Evolutionary conservation across 331 rosid species (phyloP).

Genomic region (Malus hybrid): DNA sequence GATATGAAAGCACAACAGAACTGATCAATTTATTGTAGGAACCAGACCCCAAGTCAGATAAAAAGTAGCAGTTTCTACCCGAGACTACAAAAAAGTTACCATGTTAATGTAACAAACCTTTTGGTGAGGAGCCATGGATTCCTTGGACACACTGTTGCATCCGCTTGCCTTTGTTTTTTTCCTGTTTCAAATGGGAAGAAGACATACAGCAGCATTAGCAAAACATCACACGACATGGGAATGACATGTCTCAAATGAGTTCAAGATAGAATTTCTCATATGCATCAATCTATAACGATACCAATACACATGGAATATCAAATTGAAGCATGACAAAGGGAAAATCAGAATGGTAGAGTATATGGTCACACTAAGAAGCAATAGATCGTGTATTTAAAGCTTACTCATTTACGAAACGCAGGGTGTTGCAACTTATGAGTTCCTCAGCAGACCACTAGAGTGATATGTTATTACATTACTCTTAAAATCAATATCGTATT

Average conservation of each 20-base stretch:
- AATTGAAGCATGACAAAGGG: neutral
- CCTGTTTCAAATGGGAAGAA: conserved; percentile 18
- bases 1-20: neutral
- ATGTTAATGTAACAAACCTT: conserved; percentile 24
- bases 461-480: neutral
- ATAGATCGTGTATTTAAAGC: neutral
- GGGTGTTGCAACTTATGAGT: neutral
- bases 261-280: too few relatives aligned
- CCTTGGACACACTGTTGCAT: conserved; percentile 3
- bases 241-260: too few relatives aligned
- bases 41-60: neutral
- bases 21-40: neutral
- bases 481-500: neutral
- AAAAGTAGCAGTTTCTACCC: neutral
- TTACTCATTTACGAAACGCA: neutral
- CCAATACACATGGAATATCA: neutral
- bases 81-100: neutral
- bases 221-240: too few relatives aligned
- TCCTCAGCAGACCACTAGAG: neutral
- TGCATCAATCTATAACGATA: neutral
- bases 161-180: conserved; percentile 2
- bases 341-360: neutral
- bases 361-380: neutral
- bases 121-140: conserved; percentile 21
- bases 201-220: neutral